These are phyloP conservation scores for Blastobotrys aristatus DNA, from an alignment of 1,139 yeast species.

Conservation along the genomic window DNA sequence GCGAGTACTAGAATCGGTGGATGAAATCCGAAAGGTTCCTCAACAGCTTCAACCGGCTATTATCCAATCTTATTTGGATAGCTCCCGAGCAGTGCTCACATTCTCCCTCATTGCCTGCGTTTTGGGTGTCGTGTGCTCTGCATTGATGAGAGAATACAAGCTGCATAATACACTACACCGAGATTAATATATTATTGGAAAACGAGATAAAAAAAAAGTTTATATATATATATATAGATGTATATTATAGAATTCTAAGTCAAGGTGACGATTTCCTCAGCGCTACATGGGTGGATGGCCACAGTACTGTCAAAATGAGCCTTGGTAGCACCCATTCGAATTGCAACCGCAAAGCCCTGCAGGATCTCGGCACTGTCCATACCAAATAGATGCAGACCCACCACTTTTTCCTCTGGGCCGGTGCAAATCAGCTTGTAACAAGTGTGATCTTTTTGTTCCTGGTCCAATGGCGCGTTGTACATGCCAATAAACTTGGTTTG, in stretches of 20 bases:
- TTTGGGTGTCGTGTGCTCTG: constrained; percentile 28
- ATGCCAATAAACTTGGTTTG: constrained; percentile 79
- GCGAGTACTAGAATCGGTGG: constrained; percentile 52
- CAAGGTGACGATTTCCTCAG: constrained; percentile 94
- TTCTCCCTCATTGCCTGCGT: constrained; percentile 45
- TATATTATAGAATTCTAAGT: constrained; percentile 34
- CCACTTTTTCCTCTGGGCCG: constrained; percentile 85
- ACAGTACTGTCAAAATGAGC: constrained; percentile 91
- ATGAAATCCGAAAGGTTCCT: constrained; percentile 52
- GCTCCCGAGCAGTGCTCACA: constrained; percentile 49
- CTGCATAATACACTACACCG: constrained; percentile 32
- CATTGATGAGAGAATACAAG: constrained; percentile 39
- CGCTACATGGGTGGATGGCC: constrained; percentile 97
- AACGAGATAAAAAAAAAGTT: neutral
- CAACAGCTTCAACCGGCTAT: constrained; percentile 43
- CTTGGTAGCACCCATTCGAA: constrained; percentile 92
- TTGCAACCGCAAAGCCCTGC: constrained; percentile 97
- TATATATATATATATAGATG: neutral
- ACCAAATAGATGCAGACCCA: constrained; percentile 91
- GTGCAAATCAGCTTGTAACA: constrained; percentile 75
- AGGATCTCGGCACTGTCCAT: constrained; percentile 85
- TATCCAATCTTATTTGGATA: constrained; percentile 44
- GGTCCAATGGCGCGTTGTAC: constrained; percentile 76
- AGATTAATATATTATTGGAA: constrained; percentile 6
- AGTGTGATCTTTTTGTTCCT: constrained; percentile 77